These are phyloP conservation scores for Conticribra weissflogii DNA, from an alignment of 108 stramenopile species.

Conservation along the genomic window DNA sequence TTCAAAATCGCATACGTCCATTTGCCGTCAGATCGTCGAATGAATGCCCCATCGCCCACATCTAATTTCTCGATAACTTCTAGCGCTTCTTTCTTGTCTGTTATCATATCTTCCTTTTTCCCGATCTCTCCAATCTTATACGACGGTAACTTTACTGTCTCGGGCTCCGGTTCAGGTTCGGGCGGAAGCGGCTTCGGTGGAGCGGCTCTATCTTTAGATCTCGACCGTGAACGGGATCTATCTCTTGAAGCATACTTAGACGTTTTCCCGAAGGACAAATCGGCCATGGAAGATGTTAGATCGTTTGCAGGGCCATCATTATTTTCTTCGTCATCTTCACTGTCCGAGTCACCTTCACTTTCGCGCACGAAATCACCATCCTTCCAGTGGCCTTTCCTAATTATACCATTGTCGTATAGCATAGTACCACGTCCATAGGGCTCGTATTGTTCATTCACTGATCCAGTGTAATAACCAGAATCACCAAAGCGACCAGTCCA, in stretches of 20 bases:
- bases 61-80: constrained; percentile 28
- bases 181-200: background rate
- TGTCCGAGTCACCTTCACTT: constrained; percentile 34
- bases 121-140: constrained; percentile 43
- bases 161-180: background rate
- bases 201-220: constrained; percentile 26
- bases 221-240: constrained; percentile 39
- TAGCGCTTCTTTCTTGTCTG: constrained; percentile 18
- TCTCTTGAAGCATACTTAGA: constrained; percentile 17
- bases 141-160: constrained; percentile 17
- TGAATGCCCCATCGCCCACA: constrained; percentile 46
- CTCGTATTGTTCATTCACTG: constrained; percentile 45
- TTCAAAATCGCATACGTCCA: constrained; percentile 52
- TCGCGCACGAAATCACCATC: constrained; percentile 47
- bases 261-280: constrained; percentile 18
- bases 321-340: constrained; percentile 35
- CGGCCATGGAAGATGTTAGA: constrained; percentile 42
- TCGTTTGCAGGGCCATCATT: constrained; percentile 29
- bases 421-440: constrained; percentile 49
- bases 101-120: constrained; percentile 35
- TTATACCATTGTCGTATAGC: constrained; percentile 42
- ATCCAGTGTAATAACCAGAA: constrained; percentile 50
- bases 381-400: constrained; percentile 44
- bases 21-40: constrained; percentile 45
- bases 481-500: constrained; percentile 45